These are phyloP conservation scores for Globisporangium echinulatum DNA, from an alignment of 352 stramenopile species.

Conservation along the genomic window DNA sequence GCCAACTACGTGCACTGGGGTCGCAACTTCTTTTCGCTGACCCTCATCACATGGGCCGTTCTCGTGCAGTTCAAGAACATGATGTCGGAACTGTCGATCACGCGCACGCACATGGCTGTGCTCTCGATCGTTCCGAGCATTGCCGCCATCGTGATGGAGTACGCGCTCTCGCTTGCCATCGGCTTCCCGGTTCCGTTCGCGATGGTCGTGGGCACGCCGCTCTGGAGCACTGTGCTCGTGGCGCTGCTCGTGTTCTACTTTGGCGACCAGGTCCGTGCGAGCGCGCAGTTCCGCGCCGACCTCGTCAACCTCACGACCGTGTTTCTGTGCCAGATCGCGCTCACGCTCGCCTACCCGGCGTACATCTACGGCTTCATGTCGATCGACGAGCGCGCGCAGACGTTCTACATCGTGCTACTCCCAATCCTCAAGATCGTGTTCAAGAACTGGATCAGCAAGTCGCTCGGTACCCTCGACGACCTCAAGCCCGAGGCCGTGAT, in stretches of 20 bases:
- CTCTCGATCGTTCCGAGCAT: conserved; percentile 15
- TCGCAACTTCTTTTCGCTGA: conserved; percentile 11
- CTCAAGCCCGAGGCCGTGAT: conserved; percentile 20
- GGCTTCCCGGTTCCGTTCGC: conserved; percentile 40
- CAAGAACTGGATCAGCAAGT: conserved; percentile 30
- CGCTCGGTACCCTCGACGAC: conserved; percentile 15
- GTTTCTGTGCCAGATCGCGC: conserved; percentile 25
- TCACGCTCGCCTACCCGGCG: conserved; percentile 37
- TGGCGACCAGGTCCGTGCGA: conserved; percentile 12
- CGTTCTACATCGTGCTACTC: conserved; percentile 23
- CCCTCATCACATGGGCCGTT: conserved; percentile 22
- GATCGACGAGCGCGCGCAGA: conserved; percentile 18
- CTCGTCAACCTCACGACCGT: conserved; percentile 23
- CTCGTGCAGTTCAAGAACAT: conserved; percentile 21
- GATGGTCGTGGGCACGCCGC: conserved; percentile 16
- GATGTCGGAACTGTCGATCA: conserved; percentile 5
- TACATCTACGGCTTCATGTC: conserved; percentile 33
- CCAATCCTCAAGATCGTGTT: conserved; percentile 33
- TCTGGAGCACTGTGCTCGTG: conserved; percentile 17
- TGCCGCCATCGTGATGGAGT: conserved; percentile 14
- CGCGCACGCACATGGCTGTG: conserved; percentile 5
- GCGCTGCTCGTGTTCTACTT: conserved; percentile 22
- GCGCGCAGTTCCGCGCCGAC: conserved; percentile 11
- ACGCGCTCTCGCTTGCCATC: conserved; percentile 17
- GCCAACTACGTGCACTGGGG: conserved; percentile 8